Evolutionary conservation across 176 grass and related monocot species (phyloP), one percentile per base, ranked within the genome.

Genomic region (Ensete glaucum): DNA sequence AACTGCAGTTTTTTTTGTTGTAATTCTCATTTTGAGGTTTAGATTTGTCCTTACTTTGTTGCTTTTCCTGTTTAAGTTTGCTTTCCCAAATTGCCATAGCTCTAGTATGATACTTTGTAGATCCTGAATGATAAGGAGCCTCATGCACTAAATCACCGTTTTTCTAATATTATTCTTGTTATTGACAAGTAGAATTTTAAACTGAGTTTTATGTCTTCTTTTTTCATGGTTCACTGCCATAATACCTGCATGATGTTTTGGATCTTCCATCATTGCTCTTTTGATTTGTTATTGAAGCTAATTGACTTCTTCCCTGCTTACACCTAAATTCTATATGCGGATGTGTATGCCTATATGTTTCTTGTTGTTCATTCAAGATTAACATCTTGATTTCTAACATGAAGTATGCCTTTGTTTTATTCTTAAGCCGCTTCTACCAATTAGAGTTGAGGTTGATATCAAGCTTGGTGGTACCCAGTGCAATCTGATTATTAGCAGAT

Each of bases 401-500:
- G 51, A 60, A 62, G 19, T 54, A 16, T 70, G 72, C 24, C 73
- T 65, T 84, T 91, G 64, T 64, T 65, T 84, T 91, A 59, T 64
- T 76, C 85, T 68, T 81, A 99, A 99, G 95, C 76, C 82, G 51
- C 80, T 87, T 83, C 83, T 91, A 87, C 90, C 90, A 52, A 80
- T 99, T 84, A 90, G 95, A 99, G 90, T 79, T 62, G 95, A 94
- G 78, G 75, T 99, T 17, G 95, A 99, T 84, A 90, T 87, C 68
- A 99, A 94, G 80, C 88, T 99, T 80, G 95, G 95, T 53, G 95
- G 95, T 22, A 94, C 95, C 6, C 88, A 91, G 53, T 94, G 95
- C 82, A 94, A 99, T 79, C 69, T 99, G 79, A 85, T 91, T 89
- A 78, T 94, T 70, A 87, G 80, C 84, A 90, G 88, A 87, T 80